Evolutionary conservation across 169 alveolate species (phyloP).

Genomic region (Plasmodium vinckei): DNA sequence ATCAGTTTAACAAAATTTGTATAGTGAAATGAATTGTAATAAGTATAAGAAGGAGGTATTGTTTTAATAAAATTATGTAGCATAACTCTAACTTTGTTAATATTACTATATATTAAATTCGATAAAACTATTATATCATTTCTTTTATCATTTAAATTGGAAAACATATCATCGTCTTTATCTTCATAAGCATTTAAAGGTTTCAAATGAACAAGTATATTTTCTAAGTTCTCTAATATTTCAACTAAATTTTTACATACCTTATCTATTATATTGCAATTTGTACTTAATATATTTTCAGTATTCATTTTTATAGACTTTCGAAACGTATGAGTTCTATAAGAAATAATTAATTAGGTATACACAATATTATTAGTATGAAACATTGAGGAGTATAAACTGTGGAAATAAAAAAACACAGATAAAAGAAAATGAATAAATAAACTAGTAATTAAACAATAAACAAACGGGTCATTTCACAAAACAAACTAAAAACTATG

Average conservation of each 20-base stretch:
- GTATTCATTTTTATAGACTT: constrained; percentile 15
- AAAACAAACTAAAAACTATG: no score
- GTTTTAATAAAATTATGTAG: constrained; percentile 64
- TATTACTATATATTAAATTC: constrained; percentile 34
- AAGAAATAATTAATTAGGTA: no score
- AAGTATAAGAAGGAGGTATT: constrained; percentile 73
- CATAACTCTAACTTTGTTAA: constrained; percentile 28
- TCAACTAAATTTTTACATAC: constrained; percentile 33
- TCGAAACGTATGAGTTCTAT: neutral
- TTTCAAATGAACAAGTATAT: constrained; percentile 18
- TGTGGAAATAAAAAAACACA: no score
- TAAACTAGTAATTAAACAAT: no score
- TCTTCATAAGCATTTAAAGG: constrained; percentile 64
- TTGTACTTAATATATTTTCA: constrained; percentile 20
- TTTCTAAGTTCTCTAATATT: constrained; percentile 48
- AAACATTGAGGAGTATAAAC: no score
- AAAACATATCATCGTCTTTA: constrained; percentile 28
- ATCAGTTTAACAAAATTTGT: constrained; percentile 25
- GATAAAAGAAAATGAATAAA: no score
- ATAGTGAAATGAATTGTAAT: constrained; percentile 32
- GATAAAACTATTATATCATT: constrained; percentile 64
- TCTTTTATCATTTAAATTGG: constrained; percentile 31
- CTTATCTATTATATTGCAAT: constrained; percentile 22
- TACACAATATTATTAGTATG: no score
- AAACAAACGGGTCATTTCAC: no score